Evolutionary conservation across 2,329 filamentous ascomycete genomes (phyloP).

Genomic region (Calonectria pauciramosa): DNA sequence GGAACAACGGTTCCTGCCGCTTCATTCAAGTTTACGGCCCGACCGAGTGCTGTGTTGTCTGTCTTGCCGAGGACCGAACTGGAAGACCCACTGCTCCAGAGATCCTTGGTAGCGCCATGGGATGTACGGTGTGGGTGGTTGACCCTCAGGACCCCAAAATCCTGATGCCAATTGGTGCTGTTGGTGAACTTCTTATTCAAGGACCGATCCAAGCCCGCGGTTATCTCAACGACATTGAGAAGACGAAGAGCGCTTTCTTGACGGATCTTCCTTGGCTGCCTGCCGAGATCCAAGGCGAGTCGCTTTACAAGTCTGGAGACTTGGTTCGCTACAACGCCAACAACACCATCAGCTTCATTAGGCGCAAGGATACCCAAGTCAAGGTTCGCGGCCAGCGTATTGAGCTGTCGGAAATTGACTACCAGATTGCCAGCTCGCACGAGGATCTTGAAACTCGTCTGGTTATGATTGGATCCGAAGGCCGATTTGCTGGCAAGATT

Average conservation of each 20-base stretch:
- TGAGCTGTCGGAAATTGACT: slow-evolving; percentile 12
- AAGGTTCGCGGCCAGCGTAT: slow-evolving; percentile 15
- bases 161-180: slow-evolving; percentile 10
- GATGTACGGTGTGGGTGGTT: slow-evolving; percentile 2
- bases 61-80: not conserved
- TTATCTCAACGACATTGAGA: slow-evolving; percentile 11
- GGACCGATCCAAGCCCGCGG: slow-evolving; percentile 13
- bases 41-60: not conserved
- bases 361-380: slow-evolving; percentile 16
- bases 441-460: not conserved
- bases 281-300: not conserved
- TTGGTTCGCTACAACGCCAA: slow-evolving; percentile 17
- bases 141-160: not conserved
- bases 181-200: slow-evolving; percentile 16
- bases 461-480: not conserved
- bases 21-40: slow-evolving; percentile 9
- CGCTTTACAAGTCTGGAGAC: slow-evolving; percentile 21
- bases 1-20: not conserved
- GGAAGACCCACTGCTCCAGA: not conserved
- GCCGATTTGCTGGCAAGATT: not conserved
- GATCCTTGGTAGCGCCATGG: not conserved
- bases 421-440: slow-evolving; percentile 7
- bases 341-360: not conserved
- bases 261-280: slow-evolving; percentile 1
- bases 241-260: slow-evolving; percentile 3